Evolutionary conservation across 2,329 filamentous ascomycete genomes (phyloP).

Genomic region (Pyricularia sp.): DNA sequence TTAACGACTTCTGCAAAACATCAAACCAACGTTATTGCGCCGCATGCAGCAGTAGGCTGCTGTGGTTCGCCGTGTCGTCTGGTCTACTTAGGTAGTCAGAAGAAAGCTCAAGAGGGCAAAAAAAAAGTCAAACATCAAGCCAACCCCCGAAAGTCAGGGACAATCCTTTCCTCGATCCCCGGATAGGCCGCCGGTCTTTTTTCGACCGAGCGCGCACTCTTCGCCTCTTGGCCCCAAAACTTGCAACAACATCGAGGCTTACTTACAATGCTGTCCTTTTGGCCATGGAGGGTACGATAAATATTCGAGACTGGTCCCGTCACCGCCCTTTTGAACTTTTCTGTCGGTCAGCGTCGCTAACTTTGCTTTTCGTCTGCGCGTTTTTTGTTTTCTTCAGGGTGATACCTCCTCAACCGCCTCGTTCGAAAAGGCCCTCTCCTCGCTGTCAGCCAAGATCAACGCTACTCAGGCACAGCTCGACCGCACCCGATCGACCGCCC

Average conservation of each 20-base stretch:
- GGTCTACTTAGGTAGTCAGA: neutral
- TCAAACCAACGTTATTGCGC: neutral
- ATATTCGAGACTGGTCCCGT: neutral
- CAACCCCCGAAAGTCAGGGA: neutral
- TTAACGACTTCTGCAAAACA: neutral
- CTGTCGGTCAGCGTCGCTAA: neutral
- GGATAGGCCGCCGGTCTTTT: conserved; percentile 2
- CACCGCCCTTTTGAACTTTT: neutral
- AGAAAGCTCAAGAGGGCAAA: neutral
- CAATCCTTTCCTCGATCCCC: neutral
- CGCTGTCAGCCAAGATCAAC: conserved; percentile 74
- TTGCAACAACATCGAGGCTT: neutral
- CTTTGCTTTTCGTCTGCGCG: neutral
- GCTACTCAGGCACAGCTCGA: conserved; percentile 67
- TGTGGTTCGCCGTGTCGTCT: neutral
- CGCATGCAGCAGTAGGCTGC: neutral
- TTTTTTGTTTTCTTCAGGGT: conserved; percentile 40
- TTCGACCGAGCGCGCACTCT: neutral
- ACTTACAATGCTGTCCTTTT: conserved; percentile 19
- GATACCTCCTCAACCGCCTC: conserved; percentile 75
- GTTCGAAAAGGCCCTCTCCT: conserved; percentile 85
- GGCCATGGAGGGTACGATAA: conserved; percentile 58
- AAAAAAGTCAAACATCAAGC: neutral
- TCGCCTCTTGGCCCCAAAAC: neutral
- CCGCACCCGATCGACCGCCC: conserved; percentile 57